These are phyloP conservation scores for Nakazawaea laoshanensis DNA, from an alignment of 805 yeast genomes.

Conservation along the genomic window DNA sequence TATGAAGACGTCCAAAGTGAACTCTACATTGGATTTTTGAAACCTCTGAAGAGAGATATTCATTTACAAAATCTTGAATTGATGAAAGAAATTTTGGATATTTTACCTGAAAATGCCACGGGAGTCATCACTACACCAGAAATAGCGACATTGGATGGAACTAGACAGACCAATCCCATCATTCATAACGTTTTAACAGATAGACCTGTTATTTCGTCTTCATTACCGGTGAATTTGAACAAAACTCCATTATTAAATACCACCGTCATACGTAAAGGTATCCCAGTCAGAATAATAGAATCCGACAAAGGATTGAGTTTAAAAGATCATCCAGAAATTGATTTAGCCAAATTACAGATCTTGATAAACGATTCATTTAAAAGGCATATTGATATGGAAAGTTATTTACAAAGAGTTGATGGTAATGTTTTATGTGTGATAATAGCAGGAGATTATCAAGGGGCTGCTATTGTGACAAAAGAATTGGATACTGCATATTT, in stretches of 20 bases:
- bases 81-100: conserved; percentile 48
- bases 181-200: conserved; percentile 88
- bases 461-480: conserved; percentile 88
- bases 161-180: conserved; percentile 61
- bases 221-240: conserved; percentile 62
- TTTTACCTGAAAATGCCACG: conserved; percentile 50
- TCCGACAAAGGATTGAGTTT: conserved; percentile 20
- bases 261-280: conserved; percentile 73
- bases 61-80: conserved; percentile 64
- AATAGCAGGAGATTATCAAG: conserved; percentile 91
- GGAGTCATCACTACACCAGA: conserved; percentile 84
- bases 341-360: conserved; percentile 45
- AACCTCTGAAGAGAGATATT: conserved; percentile 32
- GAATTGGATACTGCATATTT: conserved; percentile 51
- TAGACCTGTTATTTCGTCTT: conserved; percentile 82
- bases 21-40: conserved; percentile 46
- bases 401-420: conserved; percentile 60
- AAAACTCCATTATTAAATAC: conserved; percentile 62
- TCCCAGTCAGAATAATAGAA: conserved; percentile 40
- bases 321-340: conserved; percentile 31
- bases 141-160: conserved; percentile 45
- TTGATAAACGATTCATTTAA: conserved; percentile 79
- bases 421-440: conserved; percentile 66
- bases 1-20: conserved; percentile 58
- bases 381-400: conserved; percentile 51